phyloP scores from a whole-genome alignment of 768 basidiomycete genomes.

The Phanerodontia chrysosporium region DNA sequence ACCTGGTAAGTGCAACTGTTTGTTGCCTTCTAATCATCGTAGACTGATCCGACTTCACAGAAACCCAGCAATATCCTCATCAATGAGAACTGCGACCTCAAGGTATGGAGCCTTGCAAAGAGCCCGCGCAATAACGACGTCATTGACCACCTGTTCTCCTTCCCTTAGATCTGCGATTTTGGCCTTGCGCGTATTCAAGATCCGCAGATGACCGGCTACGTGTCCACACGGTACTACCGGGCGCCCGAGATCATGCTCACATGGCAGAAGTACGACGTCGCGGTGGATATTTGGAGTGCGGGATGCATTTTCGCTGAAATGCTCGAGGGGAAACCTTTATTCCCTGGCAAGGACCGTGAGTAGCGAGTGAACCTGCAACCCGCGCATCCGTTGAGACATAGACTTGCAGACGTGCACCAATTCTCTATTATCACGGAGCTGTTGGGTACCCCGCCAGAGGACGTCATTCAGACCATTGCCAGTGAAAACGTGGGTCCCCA shows the following conservation, averaged over 20 bases:
- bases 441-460: constrained; percentile 97
- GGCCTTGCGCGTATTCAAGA: constrained; percentile 98
- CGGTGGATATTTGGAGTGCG: constrained; percentile 99
- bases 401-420: constrained; percentile 88
- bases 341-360: constrained; percentile 99
- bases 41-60: constrained; percentile 30
- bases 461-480: constrained; percentile 98
- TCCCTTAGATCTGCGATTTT: constrained; percentile 89
- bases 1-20: constrained; percentile 54
- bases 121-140: constrained; percentile 5
- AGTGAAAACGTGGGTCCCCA: constrained; percentile 81
- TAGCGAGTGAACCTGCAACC: constrained; percentile 24
- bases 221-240: constrained; percentile 97
- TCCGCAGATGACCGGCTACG: constrained; percentile 99
- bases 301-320: constrained; percentile 99
- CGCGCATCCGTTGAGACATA: not conserved
- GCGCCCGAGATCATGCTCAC: constrained; percentile 99
- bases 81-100: constrained; percentile 99
- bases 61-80: constrained; percentile 99
- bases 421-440: constrained; percentile 99
- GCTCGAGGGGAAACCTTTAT: constrained; percentile 97
- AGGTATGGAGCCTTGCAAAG: constrained; percentile 45
- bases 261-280: constrained; percentile 99
- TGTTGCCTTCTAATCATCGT: not conserved
- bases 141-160: constrained; percentile 10